Percentiles rank a stretch among this genome's conserved stretches.
Conservation (phyloP, 2,329 filamentous ascomycete species). For the Cordyceps farinosa region DNA sequence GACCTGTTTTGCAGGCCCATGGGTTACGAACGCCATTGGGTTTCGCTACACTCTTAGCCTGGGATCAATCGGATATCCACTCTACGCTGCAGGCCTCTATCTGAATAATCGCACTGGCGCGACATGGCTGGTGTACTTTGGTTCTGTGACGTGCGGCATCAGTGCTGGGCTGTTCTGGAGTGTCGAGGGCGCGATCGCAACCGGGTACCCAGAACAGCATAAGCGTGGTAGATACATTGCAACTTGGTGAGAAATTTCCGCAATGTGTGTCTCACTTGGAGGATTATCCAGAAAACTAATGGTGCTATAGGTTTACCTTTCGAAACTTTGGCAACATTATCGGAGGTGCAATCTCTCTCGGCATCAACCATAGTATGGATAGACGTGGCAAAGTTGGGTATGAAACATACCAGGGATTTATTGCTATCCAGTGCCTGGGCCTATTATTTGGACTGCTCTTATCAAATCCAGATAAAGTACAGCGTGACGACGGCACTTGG, state of each 20-base stretch:
- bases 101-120: slow-evolving; percentile 60
- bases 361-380: neutral
- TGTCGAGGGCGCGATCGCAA: slow-evolving; percentile 62
- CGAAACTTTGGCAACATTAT: slow-evolving; percentile 9
- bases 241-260: slow-evolving; percentile 26
- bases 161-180: slow-evolving; percentile 66
- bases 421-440: slow-evolving; percentile 45
- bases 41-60: slow-evolving; percentile 37
- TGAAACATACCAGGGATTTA: slow-evolving; percentile 34
- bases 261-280: neutral
- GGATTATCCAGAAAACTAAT: neutral
- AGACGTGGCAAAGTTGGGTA: neutral
- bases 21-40: slow-evolving; percentile 36
- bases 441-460: slow-evolving; percentile 40
- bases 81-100: slow-evolving; percentile 62
- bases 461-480: slow-evolving; percentile 42
- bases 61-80: slow-evolving; percentile 57
- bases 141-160: slow-evolving; percentile 59
- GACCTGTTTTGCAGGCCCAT: slow-evolving; percentile 39
- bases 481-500: slow-evolving; percentile 39
- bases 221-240: slow-evolving; percentile 57
- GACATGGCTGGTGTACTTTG: slow-evolving; percentile 61
- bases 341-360: neutral
- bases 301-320: neutral
- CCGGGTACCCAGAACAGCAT: slow-evolving; percentile 60